These are phyloP conservation scores for Aspergillus sclerotiicarbonarius DNA, from an alignment of 495 filamentous ascomycete species.

Conservation along the genomic window DNA sequence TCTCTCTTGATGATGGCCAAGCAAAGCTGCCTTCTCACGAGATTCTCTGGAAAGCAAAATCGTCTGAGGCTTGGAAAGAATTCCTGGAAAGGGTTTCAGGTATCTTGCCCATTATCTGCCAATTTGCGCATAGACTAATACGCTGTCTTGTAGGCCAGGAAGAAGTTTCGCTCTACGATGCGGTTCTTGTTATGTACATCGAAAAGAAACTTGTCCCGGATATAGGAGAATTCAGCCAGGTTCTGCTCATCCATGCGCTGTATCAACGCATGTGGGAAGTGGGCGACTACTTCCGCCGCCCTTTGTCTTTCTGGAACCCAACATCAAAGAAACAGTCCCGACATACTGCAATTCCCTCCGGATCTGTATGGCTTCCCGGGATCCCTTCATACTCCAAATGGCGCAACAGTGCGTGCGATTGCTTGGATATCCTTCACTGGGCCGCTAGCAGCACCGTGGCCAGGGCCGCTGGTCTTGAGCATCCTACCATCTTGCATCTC, in stretches of 20 bases:
- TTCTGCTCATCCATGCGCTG: conserved; percentile 50
- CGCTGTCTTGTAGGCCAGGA: conserved; percentile 17
- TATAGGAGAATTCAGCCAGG: conserved; percentile 47
- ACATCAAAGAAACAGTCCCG: conserved; percentile 45
- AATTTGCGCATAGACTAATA: neutral
- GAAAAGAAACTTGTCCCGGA: conserved; percentile 45
- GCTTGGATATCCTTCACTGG: conserved; percentile 56
- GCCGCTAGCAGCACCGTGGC: conserved; percentile 47
- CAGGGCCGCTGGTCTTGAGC: conserved; percentile 46
- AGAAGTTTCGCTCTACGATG: conserved; percentile 41
- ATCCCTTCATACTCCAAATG: conserved; percentile 52
- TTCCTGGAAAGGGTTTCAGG: conserved; percentile 26
- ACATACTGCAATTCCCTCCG: conserved; percentile 32
- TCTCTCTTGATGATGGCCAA: conserved; percentile 43
- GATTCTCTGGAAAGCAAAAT: conserved; percentile 42
- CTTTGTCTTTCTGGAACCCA: conserved; percentile 49
- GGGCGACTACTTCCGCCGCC: conserved; percentile 43
- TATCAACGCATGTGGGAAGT: conserved; percentile 54
- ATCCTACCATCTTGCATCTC: conserved; percentile 52
- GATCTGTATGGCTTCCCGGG: conserved; percentile 50
- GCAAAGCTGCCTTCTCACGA: conserved; percentile 47
- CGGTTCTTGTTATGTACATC: conserved; percentile 47
- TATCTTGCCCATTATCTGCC: conserved; percentile 15
- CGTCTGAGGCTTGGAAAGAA: conserved; percentile 38
- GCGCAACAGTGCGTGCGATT: conserved; percentile 56